Evolutionary conservation across 2,329 filamentous ascomycete species (phyloP).

Genomic region (Fusarium sacchari): DNA sequence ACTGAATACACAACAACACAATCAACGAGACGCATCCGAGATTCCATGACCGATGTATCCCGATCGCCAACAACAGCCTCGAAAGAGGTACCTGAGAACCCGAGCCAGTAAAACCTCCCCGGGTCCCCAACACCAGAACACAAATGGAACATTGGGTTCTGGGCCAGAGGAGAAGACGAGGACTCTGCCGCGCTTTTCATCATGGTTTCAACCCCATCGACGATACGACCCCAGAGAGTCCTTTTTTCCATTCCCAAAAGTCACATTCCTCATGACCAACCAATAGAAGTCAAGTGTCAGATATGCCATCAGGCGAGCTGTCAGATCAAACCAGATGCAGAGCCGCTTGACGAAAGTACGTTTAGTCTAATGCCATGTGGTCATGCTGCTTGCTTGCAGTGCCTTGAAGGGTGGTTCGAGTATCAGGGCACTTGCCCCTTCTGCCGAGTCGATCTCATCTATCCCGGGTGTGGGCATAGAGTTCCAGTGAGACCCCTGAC

Average conservation of each 20-base stretch:
- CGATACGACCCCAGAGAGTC: constrained; percentile 29
- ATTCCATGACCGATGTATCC: neutral
- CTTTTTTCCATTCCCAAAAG: constrained; percentile 44
- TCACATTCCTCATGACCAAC: constrained; percentile 44
- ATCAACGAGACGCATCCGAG: neutral
- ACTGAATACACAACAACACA: neutral
- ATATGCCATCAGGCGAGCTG: constrained; percentile 41
- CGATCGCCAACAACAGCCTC: neutral
- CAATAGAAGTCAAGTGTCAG: constrained; percentile 36
- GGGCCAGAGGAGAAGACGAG: constrained; percentile 19
- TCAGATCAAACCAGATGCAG: constrained; percentile 27
- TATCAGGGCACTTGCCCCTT: constrained; percentile 47
- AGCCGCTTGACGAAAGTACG: constrained; percentile 22
- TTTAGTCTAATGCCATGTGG: constrained; percentile 50
- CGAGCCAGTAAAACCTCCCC: neutral
- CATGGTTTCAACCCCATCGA: constrained; percentile 34
- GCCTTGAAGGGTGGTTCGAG: constrained; percentile 44
- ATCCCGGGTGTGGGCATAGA: constrained; percentile 46
- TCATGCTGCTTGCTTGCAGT: constrained; percentile 47
- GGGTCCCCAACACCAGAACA: neutral
- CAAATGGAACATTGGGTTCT: neutral
- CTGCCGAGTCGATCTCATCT: constrained; percentile 44
- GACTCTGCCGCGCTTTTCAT: constrained; percentile 8
- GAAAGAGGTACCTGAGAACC: constrained; percentile 18
- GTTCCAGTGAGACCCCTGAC: constrained; percentile 43